Evolutionary conservation across 2,329 filamentous ascomycete species (phyloP).

Genomic region (Immersiporthe knoxdaviesiana): DNA sequence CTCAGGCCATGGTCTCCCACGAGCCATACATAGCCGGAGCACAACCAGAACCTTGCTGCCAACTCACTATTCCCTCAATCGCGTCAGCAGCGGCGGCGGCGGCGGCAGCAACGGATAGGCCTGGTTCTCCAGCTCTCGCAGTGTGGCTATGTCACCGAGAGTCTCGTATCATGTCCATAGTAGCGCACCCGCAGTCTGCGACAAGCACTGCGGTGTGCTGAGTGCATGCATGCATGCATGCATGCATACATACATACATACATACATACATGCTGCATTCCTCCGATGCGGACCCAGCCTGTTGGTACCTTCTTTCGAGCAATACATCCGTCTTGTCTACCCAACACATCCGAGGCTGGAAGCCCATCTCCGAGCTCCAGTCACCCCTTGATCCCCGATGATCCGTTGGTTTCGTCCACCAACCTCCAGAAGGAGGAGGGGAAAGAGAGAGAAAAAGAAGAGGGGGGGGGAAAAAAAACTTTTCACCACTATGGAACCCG

Average conservation of each 20-base stretch:
- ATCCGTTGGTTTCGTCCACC: neutral
- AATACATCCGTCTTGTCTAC: neutral
- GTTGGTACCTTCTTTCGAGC: neutral
- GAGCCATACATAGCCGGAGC: too few relatives aligned
- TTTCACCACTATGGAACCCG: neutral
- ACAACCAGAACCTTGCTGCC: neutral
- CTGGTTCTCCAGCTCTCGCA: slow-evolving; percentile 5
- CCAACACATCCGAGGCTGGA: neutral
- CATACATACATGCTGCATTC: neutral
- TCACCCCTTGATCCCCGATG: neutral
- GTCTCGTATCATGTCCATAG: neutral
- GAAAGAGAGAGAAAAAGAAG: neutral
- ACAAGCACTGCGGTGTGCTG: neutral
- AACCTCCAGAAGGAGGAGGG: neutral
- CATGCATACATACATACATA: too few relatives aligned
- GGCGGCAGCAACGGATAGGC: neutral
- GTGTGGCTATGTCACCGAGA: slow-evolving; percentile 5
- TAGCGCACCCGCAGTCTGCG: neutral
- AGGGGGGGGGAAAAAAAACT: neutral
- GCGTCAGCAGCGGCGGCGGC: neutral
- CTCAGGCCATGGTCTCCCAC: too few relatives aligned
- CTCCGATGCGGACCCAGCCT: neutral
- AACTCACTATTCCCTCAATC: neutral
- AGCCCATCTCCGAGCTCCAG: neutral
- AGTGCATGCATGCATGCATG: neutral